Conservation (phyloP, 495 filamentous ascomycete genomes). For the Cercophora samala region DNA sequence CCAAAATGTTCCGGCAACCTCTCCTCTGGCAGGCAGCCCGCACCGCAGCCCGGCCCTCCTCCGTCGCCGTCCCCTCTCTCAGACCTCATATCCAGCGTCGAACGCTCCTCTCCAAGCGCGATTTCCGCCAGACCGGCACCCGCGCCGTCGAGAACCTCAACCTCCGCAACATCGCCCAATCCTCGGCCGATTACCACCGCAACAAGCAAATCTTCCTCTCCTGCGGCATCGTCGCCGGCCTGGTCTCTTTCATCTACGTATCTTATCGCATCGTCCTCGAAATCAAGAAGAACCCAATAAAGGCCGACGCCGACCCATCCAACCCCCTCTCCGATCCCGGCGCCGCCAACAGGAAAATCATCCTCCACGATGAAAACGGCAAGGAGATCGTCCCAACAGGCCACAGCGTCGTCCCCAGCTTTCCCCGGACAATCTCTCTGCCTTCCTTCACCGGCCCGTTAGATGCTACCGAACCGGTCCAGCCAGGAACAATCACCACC, state of each 20-base stretch:
- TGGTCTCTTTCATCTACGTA: constrained; percentile 48
- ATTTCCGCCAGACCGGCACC: constrained; percentile 13
- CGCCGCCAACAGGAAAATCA: constrained; percentile 51
- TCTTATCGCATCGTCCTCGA: constrained; percentile 41
- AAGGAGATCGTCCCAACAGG: constrained; percentile 72
- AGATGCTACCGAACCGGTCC: constrained; percentile 19
- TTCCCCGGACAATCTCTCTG: constrained; percentile 69
- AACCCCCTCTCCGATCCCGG: constrained; percentile 43
- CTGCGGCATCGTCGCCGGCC: constrained; percentile 45
- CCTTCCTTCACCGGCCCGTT: constrained; percentile 39
- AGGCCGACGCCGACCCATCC: constrained; percentile 46
- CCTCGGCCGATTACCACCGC: constrained; percentile 43
- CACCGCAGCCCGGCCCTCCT: constrained; percentile 10
- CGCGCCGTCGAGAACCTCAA: constrained; percentile 46
- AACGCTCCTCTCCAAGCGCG: constrained; percentile 34
- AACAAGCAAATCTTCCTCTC: constrained; percentile 46
- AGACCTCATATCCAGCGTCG: constrained; percentile 26
- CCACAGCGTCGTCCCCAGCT: constrained; percentile 76
- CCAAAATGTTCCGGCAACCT: constrained; percentile 31
- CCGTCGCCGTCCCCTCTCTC: constrained; percentile 9
- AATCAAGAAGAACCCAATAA: constrained; percentile 32
- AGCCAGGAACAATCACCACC: constrained; percentile 18
- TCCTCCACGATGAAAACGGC: constrained; percentile 54
- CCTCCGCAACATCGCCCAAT: constrained; percentile 39
- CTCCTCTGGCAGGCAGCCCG: constrained; percentile 25